Base-by-base conservation (phyloP, 345 rosid genomes). In the Gossypium australe region DNA sequence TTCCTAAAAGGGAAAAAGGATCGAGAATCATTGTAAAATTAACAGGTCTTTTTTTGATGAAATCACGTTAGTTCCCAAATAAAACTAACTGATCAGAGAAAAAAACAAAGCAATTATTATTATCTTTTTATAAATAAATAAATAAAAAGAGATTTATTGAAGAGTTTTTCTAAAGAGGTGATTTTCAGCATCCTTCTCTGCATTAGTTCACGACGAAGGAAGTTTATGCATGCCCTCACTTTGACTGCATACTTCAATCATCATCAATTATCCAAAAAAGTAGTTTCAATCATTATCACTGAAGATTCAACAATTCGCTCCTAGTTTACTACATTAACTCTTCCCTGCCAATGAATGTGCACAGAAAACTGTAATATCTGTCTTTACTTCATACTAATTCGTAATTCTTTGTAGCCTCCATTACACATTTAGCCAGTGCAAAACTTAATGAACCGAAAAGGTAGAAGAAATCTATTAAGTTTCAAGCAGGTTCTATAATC, bases 1-100 rank as follows among this genome's bases (percentile, higher is more conserved):
- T 85, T 95, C 99, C 99, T 95, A 87, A 70, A 77, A 72, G 53
- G 55, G 71, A 67, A 70, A 29, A 75, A 22, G 59, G 27, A 70
- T 29, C 16, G n/a, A 53, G 12, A 52, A 52, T 51, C 49, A 41
- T 38, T 52, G 25, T 70, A 17, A 52, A 70, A 51, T 29, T 70
- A 43, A 52, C 11, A 70, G 25, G 27, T 51, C 60, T 51, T 52
- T 25, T 24, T 76, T 20, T 34, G 13, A 56, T 55, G n/a, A 71
- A 18, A 71, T 71, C 51, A 71, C 34, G 12, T 52, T 16, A 70
- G 29, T 29, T 29, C 61, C 12, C 25, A 27, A 29, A 52, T 7
- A 29, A 52, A 43, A 70, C 47, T 29, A 10, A 70, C 24, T 9
- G 25, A 11, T 14, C 8, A 25, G 14, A 16, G 45, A 16, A 27